Evolutionary conservation across 306 rosid species (phyloP).

Genomic region (Myrica gale): DNA sequence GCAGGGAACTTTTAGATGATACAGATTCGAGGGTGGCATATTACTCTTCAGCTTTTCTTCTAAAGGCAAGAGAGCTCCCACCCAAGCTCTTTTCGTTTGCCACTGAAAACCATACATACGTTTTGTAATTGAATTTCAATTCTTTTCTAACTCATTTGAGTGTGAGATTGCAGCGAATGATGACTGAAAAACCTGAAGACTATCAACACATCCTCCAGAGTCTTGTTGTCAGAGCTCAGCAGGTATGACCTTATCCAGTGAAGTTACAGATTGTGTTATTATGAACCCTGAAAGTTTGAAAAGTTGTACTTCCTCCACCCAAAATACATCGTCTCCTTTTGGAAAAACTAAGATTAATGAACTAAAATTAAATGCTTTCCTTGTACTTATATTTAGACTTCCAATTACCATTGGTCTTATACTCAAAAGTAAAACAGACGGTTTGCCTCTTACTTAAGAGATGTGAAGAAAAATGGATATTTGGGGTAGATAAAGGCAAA

Average conservation of each 20-base stretch:
- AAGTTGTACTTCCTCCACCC: conserved; percentile 2
- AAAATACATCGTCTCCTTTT: neutral
- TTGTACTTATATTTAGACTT: neutral
- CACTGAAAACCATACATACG: conserved; percentile 10
- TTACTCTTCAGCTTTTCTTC: conserved; percentile 93
- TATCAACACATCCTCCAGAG: conserved; percentile 95
- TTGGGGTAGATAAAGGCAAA: neutral
- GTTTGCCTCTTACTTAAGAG: neutral
- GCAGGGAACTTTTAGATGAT: conserved; percentile 94
- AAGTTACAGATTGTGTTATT: conserved; percentile 6
- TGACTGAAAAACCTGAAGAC: conserved; percentile 92
- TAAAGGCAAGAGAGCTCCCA: conserved; percentile 66
- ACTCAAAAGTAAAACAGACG: neutral
- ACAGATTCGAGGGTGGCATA: conserved; percentile 98
- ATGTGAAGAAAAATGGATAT: neutral
- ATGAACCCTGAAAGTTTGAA: conserved; percentile 9
- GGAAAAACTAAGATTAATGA: neutral
- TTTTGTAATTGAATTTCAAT: conserved; percentile 11
- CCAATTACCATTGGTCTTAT: neutral
- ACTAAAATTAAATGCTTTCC: neutral
- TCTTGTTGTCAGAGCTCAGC: conserved; percentile 95
- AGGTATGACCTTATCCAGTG: conserved; percentile 56
- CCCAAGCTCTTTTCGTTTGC: conserved; percentile 26
- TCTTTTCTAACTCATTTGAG: conserved; percentile 21
- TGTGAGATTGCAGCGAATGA: conserved; percentile 74